Conservation (phyloP, 805 yeast genomes). For the Starmerella cellae region DNA sequence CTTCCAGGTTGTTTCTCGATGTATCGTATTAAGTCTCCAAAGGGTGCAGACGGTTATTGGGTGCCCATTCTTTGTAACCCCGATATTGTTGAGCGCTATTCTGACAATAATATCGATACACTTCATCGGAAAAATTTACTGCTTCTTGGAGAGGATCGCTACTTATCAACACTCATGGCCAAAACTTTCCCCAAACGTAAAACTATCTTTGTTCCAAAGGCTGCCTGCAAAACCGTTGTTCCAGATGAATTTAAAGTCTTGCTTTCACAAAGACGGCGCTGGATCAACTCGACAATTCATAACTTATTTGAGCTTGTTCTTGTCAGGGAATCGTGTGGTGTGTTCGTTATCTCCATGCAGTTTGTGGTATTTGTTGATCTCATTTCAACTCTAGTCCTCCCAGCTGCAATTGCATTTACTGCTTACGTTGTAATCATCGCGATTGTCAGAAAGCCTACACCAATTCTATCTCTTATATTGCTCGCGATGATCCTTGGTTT, state of each 20-base stretch:
- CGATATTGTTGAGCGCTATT: conserved; percentile 81
- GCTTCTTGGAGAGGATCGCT: conserved; percentile 83
- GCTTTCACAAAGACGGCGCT: conserved; percentile 85
- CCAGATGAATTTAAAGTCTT: conserved; percentile 69
- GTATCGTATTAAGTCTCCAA: conserved; percentile 83
- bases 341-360: conserved; percentile 91
- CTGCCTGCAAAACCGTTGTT: conserved; percentile 84
- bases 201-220: conserved; percentile 76
- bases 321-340: conserved; percentile 82
- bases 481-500: conserved; percentile 71
- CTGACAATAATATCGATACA: conserved; percentile 72
- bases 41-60: conserved; percentile 69
- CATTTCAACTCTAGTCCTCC: conserved; percentile 76
- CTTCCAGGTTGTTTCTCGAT: conserved; percentile 90
- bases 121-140: conserved; percentile 76
- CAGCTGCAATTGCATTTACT: conserved; percentile 76
- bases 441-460: conserved; percentile 60
- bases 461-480: conserved; percentile 59
- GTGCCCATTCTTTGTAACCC: conserved; percentile 88
- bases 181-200: conserved; percentile 80
- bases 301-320: conserved; percentile 76
- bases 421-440: conserved; percentile 63
- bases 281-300: conserved; percentile 93
- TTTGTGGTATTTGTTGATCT: conserved; percentile 74
- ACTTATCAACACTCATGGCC: conserved; percentile 70